Evolutionary conservation across 2,329 filamentous ascomycete genomes (phyloP).

Genomic region (Ophiostoma triangulosporum): DNA sequence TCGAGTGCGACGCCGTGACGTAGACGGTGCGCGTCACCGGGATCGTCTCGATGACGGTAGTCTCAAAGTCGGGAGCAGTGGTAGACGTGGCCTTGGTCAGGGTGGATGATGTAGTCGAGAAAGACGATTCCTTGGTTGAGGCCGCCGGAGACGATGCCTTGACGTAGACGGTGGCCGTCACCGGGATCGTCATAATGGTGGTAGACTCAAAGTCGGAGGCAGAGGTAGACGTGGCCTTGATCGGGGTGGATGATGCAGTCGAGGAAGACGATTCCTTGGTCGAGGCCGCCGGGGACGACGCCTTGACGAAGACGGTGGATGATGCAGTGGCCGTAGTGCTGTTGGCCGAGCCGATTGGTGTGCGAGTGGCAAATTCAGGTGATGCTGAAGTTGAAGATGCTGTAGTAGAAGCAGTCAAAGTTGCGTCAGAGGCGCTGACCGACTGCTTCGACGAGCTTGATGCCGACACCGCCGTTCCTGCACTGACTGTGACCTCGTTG

Average conservation of each 20-base stretch:
- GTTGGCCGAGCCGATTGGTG: too few species aligned
- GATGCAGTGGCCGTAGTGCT: too few species aligned
- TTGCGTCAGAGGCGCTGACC: too few species aligned
- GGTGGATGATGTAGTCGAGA: neutral
- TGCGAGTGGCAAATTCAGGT: too few species aligned
- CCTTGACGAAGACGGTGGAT: too few species aligned
- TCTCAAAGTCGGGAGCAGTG: neutral
- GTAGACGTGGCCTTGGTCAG: neutral
- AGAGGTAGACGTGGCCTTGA: neutral
- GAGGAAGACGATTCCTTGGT: neutral
- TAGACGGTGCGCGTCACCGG: slow-evolving; percentile 3
- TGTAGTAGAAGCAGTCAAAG: neutral
- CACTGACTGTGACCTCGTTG: slow-evolving; percentile 24
- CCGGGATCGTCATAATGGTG: slow-evolving; percentile 1
- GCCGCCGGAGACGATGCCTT: too few species aligned
- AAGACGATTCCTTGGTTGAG: neutral
- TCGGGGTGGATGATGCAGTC: neutral
- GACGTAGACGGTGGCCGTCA: too few species aligned
- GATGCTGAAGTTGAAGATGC: neutral
- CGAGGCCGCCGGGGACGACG: too few species aligned
- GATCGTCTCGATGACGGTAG: slow-evolving; percentile 3
- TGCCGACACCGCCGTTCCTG: slow-evolving; percentile 15
- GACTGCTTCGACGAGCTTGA: neutral
- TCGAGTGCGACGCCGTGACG: neutral
- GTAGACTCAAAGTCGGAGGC: neutral